A percentile compares a stretch with the other conserved stretches of the same genome.
Conservation (phyloP, 345 rosid genomes). For the Capsella bursapastoris region DNA sequence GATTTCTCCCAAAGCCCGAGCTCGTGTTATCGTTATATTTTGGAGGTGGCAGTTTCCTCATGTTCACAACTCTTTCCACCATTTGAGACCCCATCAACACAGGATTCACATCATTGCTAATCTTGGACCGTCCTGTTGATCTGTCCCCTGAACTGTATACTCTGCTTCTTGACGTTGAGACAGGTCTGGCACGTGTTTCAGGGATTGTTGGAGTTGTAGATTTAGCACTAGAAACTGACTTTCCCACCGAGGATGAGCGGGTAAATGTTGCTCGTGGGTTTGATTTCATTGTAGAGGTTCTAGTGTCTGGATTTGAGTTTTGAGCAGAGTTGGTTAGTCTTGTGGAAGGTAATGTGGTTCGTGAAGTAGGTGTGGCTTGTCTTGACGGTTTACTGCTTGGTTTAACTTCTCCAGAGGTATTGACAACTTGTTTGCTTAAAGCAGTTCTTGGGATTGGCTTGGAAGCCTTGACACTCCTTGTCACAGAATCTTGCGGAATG, state of each 20-base stretch:
- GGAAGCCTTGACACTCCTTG: constrained; percentile 43
- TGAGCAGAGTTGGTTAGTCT: constrained; percentile 30
- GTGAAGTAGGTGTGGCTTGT: constrained; percentile 69
- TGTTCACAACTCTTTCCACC: constrained; percentile 91
- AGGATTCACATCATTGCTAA: constrained; percentile 69
- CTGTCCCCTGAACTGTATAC: constrained; percentile 50
- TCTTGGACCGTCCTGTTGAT: constrained; percentile 53
- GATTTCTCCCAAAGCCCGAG: constrained; percentile 71
- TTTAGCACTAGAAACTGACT: constrained; percentile 49
- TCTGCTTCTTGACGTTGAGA: constrained; percentile 63
- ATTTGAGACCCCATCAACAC: constrained; percentile 71
- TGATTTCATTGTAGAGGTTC: constrained; percentile 31
- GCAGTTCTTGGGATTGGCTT: constrained; percentile 48
- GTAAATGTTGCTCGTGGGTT: constrained; percentile 45
- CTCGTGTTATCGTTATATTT: constrained; percentile 52
- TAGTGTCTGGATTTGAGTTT: constrained; percentile 3
- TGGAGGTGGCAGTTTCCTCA: constrained; percentile 83
- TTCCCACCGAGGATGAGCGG: constrained; percentile 60
- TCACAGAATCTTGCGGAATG: constrained; percentile 55
- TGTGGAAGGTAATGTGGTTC: constrained; percentile 52
- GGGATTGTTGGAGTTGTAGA: constrained; percentile 55
- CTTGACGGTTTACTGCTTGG: constrained; percentile 56
- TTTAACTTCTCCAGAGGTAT: constrained; percentile 20
- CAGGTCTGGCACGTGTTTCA: constrained; percentile 54
- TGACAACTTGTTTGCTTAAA: constrained; percentile 48